phyloP scores from a whole-genome alignment of 192 early-diverging fungal species.

The Mortierella antarctica region DNA sequence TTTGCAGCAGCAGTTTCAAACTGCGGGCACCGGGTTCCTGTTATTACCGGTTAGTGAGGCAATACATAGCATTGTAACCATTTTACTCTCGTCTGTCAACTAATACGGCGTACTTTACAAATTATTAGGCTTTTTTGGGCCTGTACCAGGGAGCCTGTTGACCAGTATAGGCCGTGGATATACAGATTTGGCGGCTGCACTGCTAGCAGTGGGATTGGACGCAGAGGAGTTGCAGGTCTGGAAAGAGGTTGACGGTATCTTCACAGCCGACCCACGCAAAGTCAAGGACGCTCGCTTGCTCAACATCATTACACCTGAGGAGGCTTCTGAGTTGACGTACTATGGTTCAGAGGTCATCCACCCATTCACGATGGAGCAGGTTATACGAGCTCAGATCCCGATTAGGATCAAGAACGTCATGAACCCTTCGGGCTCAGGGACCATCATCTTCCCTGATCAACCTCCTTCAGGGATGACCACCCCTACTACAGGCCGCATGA shows the following conservation, averaged over 20 bases:
- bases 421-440: constrained; percentile 89
- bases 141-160: constrained; percentile 91
- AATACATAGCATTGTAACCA: background rate
- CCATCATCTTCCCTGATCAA: constrained; percentile 89
- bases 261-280: constrained; percentile 99
- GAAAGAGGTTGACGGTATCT: constrained; percentile 99
- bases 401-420: constrained; percentile 99
- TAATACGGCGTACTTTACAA: background rate
- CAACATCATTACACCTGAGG: constrained; percentile 94
- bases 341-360: constrained; percentile 96
- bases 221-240: constrained; percentile 98
- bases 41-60: constrained; percentile 78
- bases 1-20: constrained; percentile 69
- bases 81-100: too few relatives aligned
- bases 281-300: constrained; percentile 86
- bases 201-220: constrained; percentile 89
- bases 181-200: constrained; percentile 96
- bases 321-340: constrained; percentile 97
- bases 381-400: constrained; percentile 93
- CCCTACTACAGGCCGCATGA: constrained; percentile 51
- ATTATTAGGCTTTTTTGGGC: constrained; percentile 87
- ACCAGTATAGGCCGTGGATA: constrained; percentile 95
- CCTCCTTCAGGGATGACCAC: constrained; percentile 56
- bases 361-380: constrained; percentile 99
- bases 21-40: constrained; percentile 77